A percentile compares a stretch with the other conserved stretches of the same genome.
These are phyloP conservation scores for Cladobotryum mycophilum DNA, from an alignment of 2,329 filamentous ascomycete genomes.

Conservation along the genomic window DNA sequence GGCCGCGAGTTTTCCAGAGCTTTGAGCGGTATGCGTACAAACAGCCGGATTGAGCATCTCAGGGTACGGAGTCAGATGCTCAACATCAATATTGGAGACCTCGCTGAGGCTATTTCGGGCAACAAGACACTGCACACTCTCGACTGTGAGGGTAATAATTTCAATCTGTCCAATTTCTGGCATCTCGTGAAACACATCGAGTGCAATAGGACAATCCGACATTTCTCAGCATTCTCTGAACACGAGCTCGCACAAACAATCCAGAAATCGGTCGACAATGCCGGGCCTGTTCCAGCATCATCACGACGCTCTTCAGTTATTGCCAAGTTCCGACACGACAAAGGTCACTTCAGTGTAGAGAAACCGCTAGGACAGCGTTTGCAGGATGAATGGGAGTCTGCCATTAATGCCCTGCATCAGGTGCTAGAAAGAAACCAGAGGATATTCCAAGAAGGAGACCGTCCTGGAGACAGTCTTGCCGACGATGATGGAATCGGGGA, in stretches of 20 bases:
- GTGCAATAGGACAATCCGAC: conserved; percentile 36
- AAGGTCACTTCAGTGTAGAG: conserved; percentile 20
- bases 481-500: conserved; percentile 13
- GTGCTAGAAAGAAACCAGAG: conserved; percentile 32
- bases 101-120: conserved; percentile 42
- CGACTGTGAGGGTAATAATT: conserved; percentile 50
- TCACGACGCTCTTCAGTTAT: conserved; percentile 30
- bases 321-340: conserved; percentile 28
- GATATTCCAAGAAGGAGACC: conserved; percentile 18
- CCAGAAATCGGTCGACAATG: conserved; percentile 27
- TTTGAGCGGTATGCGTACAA: conserved; percentile 40
- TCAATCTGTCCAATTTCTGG: conserved; percentile 45
- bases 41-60: conserved; percentile 42
- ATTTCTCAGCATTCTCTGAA: conserved; percentile 37
- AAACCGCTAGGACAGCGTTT: conserved; percentile 31
- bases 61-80: conserved; percentile 51
- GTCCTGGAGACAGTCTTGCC: neutral
- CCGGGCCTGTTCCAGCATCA: conserved; percentile 19
- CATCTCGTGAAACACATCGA: conserved; percentile 41
- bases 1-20: conserved; percentile 47
- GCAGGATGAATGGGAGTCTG: conserved; percentile 34
- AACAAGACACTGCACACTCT: conserved; percentile 46
- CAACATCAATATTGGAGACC: conserved; percentile 46
- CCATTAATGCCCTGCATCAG: conserved; percentile 26
- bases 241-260: conserved; percentile 30